These are phyloP conservation scores for Hortaea sp. DNA, from an alignment of 2,329 filamentous ascomycete genomes.

Conservation along the genomic window DNA sequence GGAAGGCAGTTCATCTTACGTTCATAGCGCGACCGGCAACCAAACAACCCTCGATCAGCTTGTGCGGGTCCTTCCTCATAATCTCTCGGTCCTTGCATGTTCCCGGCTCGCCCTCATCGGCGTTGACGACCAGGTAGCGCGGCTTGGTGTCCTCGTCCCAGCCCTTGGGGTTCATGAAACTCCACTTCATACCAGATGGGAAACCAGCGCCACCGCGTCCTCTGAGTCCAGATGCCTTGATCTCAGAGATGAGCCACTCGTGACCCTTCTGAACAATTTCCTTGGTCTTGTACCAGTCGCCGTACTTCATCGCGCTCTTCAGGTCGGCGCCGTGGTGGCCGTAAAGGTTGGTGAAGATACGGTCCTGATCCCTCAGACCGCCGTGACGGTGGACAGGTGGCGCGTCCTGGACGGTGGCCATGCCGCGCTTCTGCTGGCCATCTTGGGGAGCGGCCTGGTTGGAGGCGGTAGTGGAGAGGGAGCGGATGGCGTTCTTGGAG, in stretches of 20 bases:
- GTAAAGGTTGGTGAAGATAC: slow-evolving; percentile 99
- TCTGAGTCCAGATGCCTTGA: slow-evolving; percentile 92
- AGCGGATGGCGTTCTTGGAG: slow-evolving; percentile 23
- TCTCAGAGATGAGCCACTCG: slow-evolving; percentile 95
- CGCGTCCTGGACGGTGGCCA: slow-evolving; percentile 48
- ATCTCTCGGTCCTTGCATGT: slow-evolving; percentile 99
- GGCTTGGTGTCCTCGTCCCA: slow-evolving; percentile 98
- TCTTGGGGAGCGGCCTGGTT: slow-evolving; percentile 4
- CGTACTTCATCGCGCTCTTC: slow-evolving; percentile 93
- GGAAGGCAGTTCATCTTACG: slow-evolving; percentile 18
- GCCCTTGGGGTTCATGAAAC: slow-evolving; percentile 98
- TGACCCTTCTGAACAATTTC: slow-evolving; percentile 95
- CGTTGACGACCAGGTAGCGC: slow-evolving; percentile 94
- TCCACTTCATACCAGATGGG: slow-evolving; percentile 95
- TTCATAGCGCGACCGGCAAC: slow-evolving; percentile 98
- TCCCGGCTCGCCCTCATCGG: slow-evolving; percentile 95
- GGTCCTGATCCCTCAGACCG: slow-evolving; percentile 88
- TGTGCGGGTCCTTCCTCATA: slow-evolving; percentile 99
- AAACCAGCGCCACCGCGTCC: slow-evolving; percentile 96
- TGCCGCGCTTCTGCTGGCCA: slow-evolving; percentile 50
- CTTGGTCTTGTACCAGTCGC: slow-evolving; percentile 99
- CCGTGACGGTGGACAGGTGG: slow-evolving; percentile 60
- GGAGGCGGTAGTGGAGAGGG: slow-evolving; percentile 16
- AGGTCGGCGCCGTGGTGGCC: slow-evolving; percentile 83
- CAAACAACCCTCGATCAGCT: slow-evolving; percentile 93